Evolutionary conservation across 768 basidiomycete species (phyloP).

Genomic region (Clavaria fumosa): DNA sequence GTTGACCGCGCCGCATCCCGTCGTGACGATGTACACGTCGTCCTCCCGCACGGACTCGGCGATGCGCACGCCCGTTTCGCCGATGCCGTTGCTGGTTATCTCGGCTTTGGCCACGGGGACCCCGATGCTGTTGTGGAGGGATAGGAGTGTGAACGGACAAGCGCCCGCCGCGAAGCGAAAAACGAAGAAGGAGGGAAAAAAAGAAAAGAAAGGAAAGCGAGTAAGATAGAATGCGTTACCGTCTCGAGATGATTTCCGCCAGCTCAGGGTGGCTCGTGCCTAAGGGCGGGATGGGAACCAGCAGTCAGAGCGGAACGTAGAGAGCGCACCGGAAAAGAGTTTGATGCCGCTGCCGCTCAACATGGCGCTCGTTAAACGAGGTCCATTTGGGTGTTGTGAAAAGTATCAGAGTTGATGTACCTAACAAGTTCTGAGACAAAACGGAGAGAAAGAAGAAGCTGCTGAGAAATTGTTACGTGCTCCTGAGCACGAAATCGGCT

Average conservation of each 20-base stretch:
- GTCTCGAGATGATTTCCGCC: conserved; percentile 83
- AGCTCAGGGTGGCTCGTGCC: conserved; percentile 94
- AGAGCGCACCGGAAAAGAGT: conserved; percentile 35
- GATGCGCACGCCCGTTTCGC: conserved; percentile 86
- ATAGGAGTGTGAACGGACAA: conserved; percentile 10
- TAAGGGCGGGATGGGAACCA: conserved; percentile 17
- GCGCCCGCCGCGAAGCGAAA: too few relatives aligned
- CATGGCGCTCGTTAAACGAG: conserved; percentile 19
- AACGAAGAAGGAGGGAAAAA: too few relatives aligned
- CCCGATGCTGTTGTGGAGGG: conserved; percentile 50
- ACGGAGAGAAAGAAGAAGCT: too few relatives aligned
- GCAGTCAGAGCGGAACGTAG: conserved; percentile 5
- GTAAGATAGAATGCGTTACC: conserved; percentile 32
- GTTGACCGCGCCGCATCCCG: conserved; percentile 75
- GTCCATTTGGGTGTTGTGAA: neutral
- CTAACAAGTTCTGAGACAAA: too few relatives aligned
- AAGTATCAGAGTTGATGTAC: too few relatives aligned
- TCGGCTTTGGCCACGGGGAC: conserved; percentile 78
- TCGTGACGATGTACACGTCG: conserved; percentile 98
- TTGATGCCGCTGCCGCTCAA: conserved; percentile 43
- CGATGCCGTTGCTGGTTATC: conserved; percentile 76
- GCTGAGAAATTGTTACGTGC: too few relatives aligned
- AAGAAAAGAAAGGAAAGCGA: too few relatives aligned
- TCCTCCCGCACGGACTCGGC: conserved; percentile 93
- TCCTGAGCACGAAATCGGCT: too few relatives aligned